These are phyloP conservation scores for Botrytis tulipae DNA, from an alignment of 2,329 filamentous ascomycete species.

Conservation along the genomic window DNA sequence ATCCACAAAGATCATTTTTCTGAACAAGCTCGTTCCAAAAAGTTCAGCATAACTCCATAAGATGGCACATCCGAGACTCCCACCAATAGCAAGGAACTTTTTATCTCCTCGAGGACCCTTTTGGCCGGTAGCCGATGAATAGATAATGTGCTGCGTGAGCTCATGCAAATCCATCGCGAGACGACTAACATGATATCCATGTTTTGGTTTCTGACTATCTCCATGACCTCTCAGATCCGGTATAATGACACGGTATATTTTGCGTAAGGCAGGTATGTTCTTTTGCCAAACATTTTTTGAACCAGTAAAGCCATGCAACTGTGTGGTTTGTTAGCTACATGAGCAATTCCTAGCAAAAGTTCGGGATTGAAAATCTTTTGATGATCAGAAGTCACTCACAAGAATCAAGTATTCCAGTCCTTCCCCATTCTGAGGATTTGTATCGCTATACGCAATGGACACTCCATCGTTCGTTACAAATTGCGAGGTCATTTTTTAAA, in stretches of 20 bases:
- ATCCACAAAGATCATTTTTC: constrained; percentile 37
- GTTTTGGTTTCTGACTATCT: constrained; percentile 31
- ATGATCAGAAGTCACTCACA: no score
- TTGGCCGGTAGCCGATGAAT: not conserved
- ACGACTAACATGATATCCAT: constrained; percentile 37
- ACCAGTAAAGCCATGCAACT: constrained; percentile 41
- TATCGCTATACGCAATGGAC: constrained; percentile 32
- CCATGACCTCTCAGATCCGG: constrained; percentile 39
- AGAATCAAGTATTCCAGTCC: constrained; percentile 29
- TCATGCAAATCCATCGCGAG: constrained; percentile 37
- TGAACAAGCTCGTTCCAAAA: constrained; percentile 34
- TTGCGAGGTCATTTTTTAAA: not conserved
- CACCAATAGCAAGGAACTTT: constrained; percentile 33
- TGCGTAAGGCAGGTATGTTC: constrained; percentile 33
- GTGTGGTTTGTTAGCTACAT: not conserved
- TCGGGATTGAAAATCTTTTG: no score
- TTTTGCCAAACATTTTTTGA: constrained; percentile 35
- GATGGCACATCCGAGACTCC: constrained; percentile 37
- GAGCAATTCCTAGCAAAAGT: not conserved
- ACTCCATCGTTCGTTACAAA: constrained; percentile 30
- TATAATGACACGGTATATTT: constrained; percentile 32
- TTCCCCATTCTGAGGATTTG: constrained; percentile 19
- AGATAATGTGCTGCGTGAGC: constrained; percentile 27
- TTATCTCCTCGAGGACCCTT: not conserved
- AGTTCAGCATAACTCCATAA: constrained; percentile 38